Evolutionary conservation across 768 basidiomycete species (phyloP).

Genomic region (Cubamyces sp.): DNA sequence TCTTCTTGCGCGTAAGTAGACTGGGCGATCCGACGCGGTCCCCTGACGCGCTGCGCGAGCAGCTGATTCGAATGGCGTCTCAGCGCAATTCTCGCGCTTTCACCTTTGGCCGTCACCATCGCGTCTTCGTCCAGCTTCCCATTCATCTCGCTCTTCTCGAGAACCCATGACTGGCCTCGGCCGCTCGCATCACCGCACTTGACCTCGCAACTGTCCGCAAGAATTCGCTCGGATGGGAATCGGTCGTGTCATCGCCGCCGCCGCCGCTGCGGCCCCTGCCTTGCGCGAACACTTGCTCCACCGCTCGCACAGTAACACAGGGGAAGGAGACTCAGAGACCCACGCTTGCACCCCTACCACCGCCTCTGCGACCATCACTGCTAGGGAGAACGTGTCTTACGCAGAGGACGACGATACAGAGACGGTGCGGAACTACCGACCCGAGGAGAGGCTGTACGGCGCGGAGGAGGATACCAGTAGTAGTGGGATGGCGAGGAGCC

Average conservation of each 20-base stretch:
- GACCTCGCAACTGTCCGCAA: slow-evolving; percentile 6
- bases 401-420: neutral
- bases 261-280: slow-evolving; percentile 16
- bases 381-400: neutral
- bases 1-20: neutral
- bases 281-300: slow-evolving; percentile 8
- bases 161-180: slow-evolving; percentile 12
- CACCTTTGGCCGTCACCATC: neutral
- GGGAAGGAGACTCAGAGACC: slow-evolving; percentile 2
- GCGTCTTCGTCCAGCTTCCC: neutral
- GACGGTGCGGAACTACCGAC: neutral
- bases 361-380: neutral
- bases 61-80: slow-evolving; percentile 2
- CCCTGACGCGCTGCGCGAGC: slow-evolving; percentile 9
- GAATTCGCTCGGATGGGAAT: slow-evolving; percentile 8
- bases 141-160: neutral
- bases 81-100: too few species aligned
- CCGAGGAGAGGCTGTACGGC: slow-evolving; percentile 5
- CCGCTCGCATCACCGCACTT: neutral
- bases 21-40: slow-evolving; percentile 6
- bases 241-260: slow-evolving; percentile 15
- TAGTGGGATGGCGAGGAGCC: slow-evolving; percentile 22
- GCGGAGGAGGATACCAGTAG: too few species aligned
- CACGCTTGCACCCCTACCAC: neutral
- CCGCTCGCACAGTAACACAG: neutral